A percentile compares a stretch with the other conserved stretches of the same genome.
Evolutionary conservation across 495 filamentous ascomycete species (phyloP).

Genomic region (Tuber umbilicatum): DNA sequence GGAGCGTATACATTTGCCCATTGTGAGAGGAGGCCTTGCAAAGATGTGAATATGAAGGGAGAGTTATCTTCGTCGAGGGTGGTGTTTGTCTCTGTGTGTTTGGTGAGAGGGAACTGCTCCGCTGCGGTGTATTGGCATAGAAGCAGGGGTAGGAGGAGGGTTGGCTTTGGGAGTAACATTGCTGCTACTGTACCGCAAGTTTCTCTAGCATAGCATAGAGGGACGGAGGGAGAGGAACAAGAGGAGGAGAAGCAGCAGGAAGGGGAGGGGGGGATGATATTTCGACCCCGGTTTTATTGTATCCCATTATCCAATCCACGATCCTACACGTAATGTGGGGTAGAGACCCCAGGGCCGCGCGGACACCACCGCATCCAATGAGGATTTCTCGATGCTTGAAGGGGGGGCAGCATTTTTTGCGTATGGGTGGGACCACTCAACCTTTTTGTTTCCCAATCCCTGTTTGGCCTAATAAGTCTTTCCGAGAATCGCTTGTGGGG

Average conservation of each 20-base stretch:
- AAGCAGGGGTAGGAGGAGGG: neutral
- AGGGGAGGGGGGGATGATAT: neutral
- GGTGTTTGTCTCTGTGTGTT: neutral
- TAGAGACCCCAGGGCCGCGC: neutral
- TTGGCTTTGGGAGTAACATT: neutral
- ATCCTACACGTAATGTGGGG: neutral
- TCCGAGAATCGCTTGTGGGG: neutral
- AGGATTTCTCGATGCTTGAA: neutral
- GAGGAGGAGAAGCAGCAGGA: neutral
- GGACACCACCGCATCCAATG: neutral
- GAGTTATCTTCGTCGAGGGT: slow-evolving; percentile 15
- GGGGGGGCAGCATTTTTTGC: neutral
- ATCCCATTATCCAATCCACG: neutral
- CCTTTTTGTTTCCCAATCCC: neutral
- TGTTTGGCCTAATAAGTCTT: neutral
- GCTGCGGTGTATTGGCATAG: neutral
- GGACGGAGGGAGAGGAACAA: neutral
- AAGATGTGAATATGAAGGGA: slow-evolving; percentile 43
- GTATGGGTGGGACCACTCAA: neutral
- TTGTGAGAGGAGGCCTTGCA: slow-evolving; percentile 45
- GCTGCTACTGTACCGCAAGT: neutral
- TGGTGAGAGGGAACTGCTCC: neutral
- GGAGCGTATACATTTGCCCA: slow-evolving; percentile 47
- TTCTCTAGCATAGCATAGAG: neutral
- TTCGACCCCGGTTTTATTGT: neutral